Base-by-base conservation (phyloP, 2,329 filamentous ascomycete genomes). In the Boeremia lycopersici region DNA sequence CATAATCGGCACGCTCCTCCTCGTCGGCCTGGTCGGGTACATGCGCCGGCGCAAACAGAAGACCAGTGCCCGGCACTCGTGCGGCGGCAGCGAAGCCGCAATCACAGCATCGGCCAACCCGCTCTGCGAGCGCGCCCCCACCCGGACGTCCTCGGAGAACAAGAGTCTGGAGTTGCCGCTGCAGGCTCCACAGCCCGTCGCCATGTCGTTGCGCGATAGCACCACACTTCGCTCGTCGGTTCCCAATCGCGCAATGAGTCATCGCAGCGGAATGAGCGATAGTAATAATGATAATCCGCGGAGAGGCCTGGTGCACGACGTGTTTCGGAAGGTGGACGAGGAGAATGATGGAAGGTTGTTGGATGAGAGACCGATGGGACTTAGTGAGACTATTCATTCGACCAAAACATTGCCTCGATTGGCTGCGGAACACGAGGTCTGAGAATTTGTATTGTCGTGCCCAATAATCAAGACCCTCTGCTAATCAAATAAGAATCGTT, bases 321-420 rank as follows among this genome's bases (percentile, higher is more conserved):
- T 39, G 2, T 63, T 60, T 33, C 51, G 41, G 2, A 59, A 52
- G 19, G 52, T 53, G 2, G 60, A 63, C 12, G 55, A 61, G 26
- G 53, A 53, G 8, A 63, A 63, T 10, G 60, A 63, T 50, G 60
- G 60, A 10, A 51, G 60, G 29, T 48, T 63, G 6, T 30, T 63
- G 45, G 55, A 63, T 34, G 60, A 61, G n/a, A 53, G 48, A 26
- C 60, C 60, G 2, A 55, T 60, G 52, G 60, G 60, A 28, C 33
- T 63, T 8, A 53, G 54, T 46, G 60, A 63, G 50, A 63, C 60
- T 25, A 63, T 63, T 13, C 60, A 63, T 45, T 60, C 55, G 7
- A 51, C 42, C 6, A 52, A 38, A 15, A 59, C 60, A 6, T 40
- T 63, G 11, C 60, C 60, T 4, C 48, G 60, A 10, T 10, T 52